Evolutionary conservation across 2,329 filamentous ascomycete species (phyloP).

Genomic region (Ophioceras dolichostomum): DNA sequence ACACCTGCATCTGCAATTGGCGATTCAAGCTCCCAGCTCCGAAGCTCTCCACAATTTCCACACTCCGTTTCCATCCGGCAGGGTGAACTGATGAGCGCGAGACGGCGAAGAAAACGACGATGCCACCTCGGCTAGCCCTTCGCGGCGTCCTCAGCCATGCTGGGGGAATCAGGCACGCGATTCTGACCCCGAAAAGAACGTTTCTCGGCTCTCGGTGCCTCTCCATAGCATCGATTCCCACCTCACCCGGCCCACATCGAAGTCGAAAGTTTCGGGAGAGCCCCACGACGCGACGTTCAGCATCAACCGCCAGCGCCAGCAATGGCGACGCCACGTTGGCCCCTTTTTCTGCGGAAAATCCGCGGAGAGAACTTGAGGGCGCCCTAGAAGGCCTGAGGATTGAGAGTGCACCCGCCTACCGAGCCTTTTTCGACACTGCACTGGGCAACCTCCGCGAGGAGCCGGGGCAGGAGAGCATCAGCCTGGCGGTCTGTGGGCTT

Average conservation of each 20-base stretch:
- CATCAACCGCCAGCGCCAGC: neutral
- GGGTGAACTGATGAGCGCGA: no score
- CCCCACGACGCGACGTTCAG: neutral
- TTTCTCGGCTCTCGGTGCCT: neutral
- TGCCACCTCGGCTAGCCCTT: conserved; percentile 1
- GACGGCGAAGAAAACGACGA: no score
- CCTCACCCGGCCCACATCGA: no score
- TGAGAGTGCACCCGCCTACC: no score
- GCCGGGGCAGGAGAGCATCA: conserved; percentile 42
- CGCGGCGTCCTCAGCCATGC: neutral
- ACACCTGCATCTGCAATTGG: no score
- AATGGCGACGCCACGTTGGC: no score
- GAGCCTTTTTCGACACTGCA: no score
- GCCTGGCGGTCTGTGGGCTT: conserved; percentile 46
- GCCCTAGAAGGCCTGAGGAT: conserved; percentile 48
- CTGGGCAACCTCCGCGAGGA: conserved; percentile 43
- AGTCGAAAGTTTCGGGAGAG: neutral
- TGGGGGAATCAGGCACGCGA: neutral
- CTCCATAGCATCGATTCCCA: no score
- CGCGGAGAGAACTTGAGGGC: conserved; percentile 42
- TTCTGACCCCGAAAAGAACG: no score
- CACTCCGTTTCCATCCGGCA: no score
- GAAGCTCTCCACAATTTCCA: no score
- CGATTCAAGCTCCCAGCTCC: no score
- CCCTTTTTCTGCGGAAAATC: conserved; percentile 13